phyloP scores from a whole-genome alignment of 768 basidiomycete genomes.

The Auricularia sp. region DNA sequence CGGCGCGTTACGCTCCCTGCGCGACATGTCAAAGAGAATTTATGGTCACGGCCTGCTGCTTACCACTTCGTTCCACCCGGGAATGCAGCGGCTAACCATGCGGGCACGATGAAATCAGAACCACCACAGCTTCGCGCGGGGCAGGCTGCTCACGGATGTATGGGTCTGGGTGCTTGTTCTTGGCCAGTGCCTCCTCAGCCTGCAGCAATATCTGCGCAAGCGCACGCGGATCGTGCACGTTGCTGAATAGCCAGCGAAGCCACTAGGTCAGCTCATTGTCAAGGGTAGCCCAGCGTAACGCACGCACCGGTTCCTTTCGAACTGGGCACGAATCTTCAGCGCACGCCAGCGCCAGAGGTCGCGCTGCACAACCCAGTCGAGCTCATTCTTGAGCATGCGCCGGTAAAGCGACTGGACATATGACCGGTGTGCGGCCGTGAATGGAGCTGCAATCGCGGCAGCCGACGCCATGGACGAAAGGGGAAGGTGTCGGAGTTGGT shows the following conservation, averaged over 20 bases:
- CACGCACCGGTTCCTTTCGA: slow-evolving; percentile 82
- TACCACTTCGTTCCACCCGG: slow-evolving; percentile 97
- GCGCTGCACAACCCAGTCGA: slow-evolving; percentile 84
- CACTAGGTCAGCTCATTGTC: not conserved
- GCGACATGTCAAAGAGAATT: not conserved
- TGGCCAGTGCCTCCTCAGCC: slow-evolving; percentile 66
- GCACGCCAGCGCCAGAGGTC: slow-evolving; percentile 83
- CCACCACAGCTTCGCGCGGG: not conserved
- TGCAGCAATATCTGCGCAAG: slow-evolving; percentile 67
- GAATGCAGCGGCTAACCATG: slow-evolving; percentile 54
- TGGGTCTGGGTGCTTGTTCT: slow-evolving; percentile 77
- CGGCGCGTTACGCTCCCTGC: slow-evolving; percentile 75
- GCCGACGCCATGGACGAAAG: too few relatives aligned
- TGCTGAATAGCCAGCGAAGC: slow-evolving; percentile 30
- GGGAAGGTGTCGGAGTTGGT: too few relatives aligned
- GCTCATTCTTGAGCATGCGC: slow-evolving; percentile 72
- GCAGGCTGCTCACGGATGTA: slow-evolving; percentile 64
- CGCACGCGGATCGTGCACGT: slow-evolving; percentile 77
- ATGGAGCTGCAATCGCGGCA: slow-evolving; percentile 48
- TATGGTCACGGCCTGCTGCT: slow-evolving; percentile 21
- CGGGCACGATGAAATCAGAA: slow-evolving; percentile 3
- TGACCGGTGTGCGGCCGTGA: slow-evolving; percentile 64
- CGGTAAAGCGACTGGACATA: slow-evolving; percentile 91
- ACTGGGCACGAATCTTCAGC: slow-evolving; percentile 79
- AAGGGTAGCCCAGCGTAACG: not conserved